Evolutionary conservation across 495 filamentous ascomycete genomes (phyloP), one percentile per base, ranked within the genome.

Genomic region (Aspergillus sclerotiicarbonarius): DNA sequence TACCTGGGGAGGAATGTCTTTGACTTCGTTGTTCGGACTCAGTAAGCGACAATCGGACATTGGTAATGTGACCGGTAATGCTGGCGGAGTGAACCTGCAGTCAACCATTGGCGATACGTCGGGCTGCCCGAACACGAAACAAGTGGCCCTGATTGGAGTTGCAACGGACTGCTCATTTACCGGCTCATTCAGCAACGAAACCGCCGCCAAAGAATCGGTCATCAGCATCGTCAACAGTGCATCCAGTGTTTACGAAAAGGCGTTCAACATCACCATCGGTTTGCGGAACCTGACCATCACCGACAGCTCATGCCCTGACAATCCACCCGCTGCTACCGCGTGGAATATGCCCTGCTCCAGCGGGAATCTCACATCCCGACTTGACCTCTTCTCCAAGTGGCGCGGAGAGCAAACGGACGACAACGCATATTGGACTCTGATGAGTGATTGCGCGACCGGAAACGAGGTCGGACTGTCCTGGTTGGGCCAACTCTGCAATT

Each of bases 201-300:
- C 84, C 16, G 71, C 79, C 4, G 83, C 87, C 2, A 77, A 82
- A 47, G 51, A 79, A 32, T 95, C 92, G 69, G 77, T 98, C 50
- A 92, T 98, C 69, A 82, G 76, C 47, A 80, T 89, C 64, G 87
- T 98, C 60, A 96, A 96, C 75, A 78, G 84, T 16, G 94, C 94
- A 13, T 98, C 94, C 4, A 82, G 80, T 54, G 72, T 96, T 3
- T 98, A 90, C 63, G 95, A 98, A 73, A 82, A 79, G 54, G 88
- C 88, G 5, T 98, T 98, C 81, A 97, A 96, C 65, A 90, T 98
- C 62, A 90, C 91, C 0, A 83, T 98, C 21, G 94, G 91, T 43
- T 81, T 98, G 53, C 84, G 87, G 58, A 94, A 96, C 68, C 69
- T 98, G 54, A 89, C 90, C 15, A 82, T 98, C 54, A 87, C 78